A percentile compares a stretch with the other conserved stretches of the same genome.
phyloP scores from a whole-genome alignment of 108 stramenopile species.

The Fragilariopsis cylindrus region DNA sequence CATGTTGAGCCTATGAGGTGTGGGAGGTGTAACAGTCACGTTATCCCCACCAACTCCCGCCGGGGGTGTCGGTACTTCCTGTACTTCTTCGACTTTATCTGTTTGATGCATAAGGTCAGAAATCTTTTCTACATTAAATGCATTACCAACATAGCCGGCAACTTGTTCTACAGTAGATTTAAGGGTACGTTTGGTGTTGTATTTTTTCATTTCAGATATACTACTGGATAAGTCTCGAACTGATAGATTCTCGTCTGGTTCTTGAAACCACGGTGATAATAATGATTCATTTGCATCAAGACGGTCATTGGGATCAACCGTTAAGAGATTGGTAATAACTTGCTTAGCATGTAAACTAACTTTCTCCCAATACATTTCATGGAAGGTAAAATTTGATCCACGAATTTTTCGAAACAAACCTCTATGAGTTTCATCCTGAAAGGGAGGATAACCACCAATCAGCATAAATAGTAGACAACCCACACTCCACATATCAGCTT shows the following conservation, averaged over 20 bases:
- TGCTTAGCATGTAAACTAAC: slow-evolving; percentile 78
- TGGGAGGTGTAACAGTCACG: not conserved
- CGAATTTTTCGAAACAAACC: slow-evolving; percentile 80
- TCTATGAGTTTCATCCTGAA: slow-evolving; percentile 56
- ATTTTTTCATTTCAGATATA: slow-evolving; percentile 67
- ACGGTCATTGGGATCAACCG: slow-evolving; percentile 69
- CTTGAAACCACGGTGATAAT: slow-evolving; percentile 66
- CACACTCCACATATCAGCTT: slow-evolving; percentile 92
- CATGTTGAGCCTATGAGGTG: slow-evolving; percentile 16
- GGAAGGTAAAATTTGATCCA: slow-evolving; percentile 75
- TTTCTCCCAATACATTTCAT: slow-evolving; percentile 67
- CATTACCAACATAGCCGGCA: slow-evolving; percentile 24
- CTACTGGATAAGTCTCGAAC: slow-evolving; percentile 50
- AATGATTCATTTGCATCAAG: slow-evolving; percentile 60
- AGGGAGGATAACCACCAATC: slow-evolving; percentile 81
- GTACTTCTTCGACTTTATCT: slow-evolving; percentile 24
- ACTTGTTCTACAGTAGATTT: slow-evolving; percentile 63
- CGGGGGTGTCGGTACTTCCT: not conserved
- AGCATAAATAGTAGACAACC: slow-evolving; percentile 94
- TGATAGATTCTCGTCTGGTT: slow-evolving; percentile 29
- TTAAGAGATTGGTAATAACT: slow-evolving; percentile 72
- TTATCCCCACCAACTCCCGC: not conserved
- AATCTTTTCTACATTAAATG: slow-evolving; percentile 37
- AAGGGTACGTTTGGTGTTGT: slow-evolving; percentile 70
- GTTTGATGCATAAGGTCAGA: slow-evolving; percentile 28